Conservation (phyloP, 1,139 yeast genomes). For the Taphrina deformans region DNA sequence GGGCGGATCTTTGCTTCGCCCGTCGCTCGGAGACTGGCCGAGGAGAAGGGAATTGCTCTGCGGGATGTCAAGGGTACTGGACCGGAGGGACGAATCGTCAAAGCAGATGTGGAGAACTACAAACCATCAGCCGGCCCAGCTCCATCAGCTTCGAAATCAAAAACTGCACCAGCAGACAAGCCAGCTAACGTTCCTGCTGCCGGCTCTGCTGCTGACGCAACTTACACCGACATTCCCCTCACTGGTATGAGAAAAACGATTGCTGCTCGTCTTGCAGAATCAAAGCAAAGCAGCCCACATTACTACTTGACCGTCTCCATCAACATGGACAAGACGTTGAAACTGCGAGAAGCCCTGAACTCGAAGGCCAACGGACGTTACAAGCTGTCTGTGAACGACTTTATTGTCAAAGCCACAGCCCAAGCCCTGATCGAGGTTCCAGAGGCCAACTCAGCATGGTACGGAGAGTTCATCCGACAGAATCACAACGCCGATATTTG, state of each 20-base stretch:
- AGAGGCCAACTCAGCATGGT: conserved; percentile 90
- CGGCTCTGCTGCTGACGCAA: conserved; percentile 56
- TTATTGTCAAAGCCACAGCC: conserved; percentile 90
- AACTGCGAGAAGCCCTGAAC: conserved; percentile 87
- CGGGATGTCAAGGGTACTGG: conserved; percentile 88
- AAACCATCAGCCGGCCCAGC: conserved; percentile 48
- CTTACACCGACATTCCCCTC: conserved; percentile 80
- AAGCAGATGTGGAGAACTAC: conserved; percentile 80
- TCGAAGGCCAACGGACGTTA: conserved; percentile 81
- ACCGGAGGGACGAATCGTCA: conserved; percentile 90
- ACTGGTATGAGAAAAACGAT: conserved; percentile 92
- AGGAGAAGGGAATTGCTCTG: conserved; percentile 86
- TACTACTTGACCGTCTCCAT: conserved; percentile 86
- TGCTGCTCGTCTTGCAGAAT: conserved; percentile 81
- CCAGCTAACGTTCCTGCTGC: conserved; percentile 52
- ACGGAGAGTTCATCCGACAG: conserved; percentile 85
- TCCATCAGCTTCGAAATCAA: conserved; percentile 9
- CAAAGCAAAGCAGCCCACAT: conserved; percentile 84
- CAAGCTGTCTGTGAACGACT: conserved; percentile 90
- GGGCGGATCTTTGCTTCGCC: conserved; percentile 90
- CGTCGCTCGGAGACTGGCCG: conserved; percentile 86
- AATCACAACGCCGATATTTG: conserved; percentile 91
- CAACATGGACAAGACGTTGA: conserved; percentile 84
- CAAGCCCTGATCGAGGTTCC: conserved; percentile 89
- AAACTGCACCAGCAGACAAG: conserved; percentile 41